These are phyloP conservation scores for Scheffersomyces parashehatae DNA, from an alignment of 1,139 yeast species.

Conservation along the genomic window DNA sequence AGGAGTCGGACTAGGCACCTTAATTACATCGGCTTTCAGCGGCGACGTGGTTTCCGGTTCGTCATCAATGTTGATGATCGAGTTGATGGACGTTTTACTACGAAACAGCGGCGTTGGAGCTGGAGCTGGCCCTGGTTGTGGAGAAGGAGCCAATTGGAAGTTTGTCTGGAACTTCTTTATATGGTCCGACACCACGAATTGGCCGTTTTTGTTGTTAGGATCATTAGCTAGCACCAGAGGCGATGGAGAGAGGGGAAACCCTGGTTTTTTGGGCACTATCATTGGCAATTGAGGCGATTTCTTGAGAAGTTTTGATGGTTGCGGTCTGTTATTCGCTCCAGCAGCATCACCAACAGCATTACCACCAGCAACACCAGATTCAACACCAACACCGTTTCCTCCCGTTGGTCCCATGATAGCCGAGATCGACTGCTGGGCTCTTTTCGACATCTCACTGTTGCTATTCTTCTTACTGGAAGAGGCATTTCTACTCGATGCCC, in stretches of 20 bases:
- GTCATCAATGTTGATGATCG: conserved; percentile 38
- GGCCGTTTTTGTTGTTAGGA: neutral
- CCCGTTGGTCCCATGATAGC: neutral
- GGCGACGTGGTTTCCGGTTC: conserved; percentile 15
- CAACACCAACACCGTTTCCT: neutral
- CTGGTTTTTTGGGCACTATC: conserved; percentile 10
- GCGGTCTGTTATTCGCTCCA: neutral
- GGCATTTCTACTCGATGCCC: conserved; percentile 3
- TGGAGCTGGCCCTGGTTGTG: conserved; percentile 5
- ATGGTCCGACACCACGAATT: conserved; percentile 19
- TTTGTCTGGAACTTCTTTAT: conserved; percentile 35
- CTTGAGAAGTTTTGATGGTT: conserved; percentile 1
- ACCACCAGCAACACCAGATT: no score
- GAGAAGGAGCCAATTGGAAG: conserved; percentile 14
- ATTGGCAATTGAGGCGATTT: conserved; percentile 11
- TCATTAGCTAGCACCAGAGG: conserved; percentile 1
- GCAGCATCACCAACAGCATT: neutral
- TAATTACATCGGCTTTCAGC: conserved; percentile 8
- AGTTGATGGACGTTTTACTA: conserved; percentile 38
- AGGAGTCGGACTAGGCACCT: conserved; percentile 13
- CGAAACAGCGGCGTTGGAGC: conserved; percentile 1
- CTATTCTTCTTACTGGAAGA: neutral
- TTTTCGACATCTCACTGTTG: no score
- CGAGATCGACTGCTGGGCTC: neutral
- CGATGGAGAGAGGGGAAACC: conserved; percentile 4